Evolutionary conservation across 441 rosid genomes (phyloP).

Genomic region (Populus hybrid): DNA sequence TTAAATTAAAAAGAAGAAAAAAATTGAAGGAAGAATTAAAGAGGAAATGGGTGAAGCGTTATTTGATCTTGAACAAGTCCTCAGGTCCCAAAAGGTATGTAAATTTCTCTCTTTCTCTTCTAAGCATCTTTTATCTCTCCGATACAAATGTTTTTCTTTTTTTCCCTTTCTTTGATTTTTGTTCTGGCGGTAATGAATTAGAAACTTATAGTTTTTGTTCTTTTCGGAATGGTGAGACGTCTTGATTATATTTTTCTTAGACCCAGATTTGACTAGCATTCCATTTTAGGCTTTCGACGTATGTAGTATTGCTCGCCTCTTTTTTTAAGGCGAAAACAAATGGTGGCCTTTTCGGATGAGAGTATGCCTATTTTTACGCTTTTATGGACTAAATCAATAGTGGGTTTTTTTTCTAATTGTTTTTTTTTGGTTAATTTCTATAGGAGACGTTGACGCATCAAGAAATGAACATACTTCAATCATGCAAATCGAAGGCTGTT

Average conservation of each 20-base stretch:
- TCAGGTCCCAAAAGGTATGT: constrained; percentile 33
- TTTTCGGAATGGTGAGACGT: background rate
- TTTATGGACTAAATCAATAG: background rate
- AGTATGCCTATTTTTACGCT: background rate
- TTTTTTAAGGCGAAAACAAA: background rate
- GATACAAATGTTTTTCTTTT: too few species aligned
- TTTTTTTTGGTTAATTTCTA: background rate
- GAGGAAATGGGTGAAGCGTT: constrained; percentile 35
- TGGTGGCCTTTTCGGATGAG: background rate
- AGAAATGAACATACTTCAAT: constrained; percentile 28
- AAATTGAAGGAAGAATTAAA: constrained; percentile 5
- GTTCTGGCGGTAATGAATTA: background rate
- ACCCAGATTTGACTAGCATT: background rate
- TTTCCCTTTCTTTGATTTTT: background rate
- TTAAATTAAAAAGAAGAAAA: too few species aligned
- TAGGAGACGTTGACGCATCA: constrained; percentile 31
- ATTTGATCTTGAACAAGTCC: constrained; percentile 31
- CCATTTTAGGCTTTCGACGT: too few species aligned
- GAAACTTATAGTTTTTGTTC: background rate
- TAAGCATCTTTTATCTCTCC: too few species aligned
- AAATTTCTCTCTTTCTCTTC: background rate
- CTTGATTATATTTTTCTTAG: background rate
- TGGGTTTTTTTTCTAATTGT: background rate
- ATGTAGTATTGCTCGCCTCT: background rate
- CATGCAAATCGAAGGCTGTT: constrained; percentile 23